phyloP scores from a whole-genome alignment of 805 yeast species.

The Myxozyma monticola region DNA sequence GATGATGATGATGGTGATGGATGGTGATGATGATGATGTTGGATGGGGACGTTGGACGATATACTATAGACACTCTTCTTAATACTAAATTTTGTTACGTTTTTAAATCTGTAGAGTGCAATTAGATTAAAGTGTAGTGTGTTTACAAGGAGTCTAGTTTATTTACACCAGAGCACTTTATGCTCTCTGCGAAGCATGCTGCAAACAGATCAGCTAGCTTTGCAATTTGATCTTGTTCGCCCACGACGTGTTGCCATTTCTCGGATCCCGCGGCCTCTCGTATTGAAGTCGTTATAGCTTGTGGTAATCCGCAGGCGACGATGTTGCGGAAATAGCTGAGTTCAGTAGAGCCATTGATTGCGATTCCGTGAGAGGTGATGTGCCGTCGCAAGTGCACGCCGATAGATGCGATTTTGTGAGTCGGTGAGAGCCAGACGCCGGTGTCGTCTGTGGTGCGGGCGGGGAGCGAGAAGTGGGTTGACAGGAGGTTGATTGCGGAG shows the following conservation, averaged over 20 bases:
- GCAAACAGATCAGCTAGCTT: background rate
- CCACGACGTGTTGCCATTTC: background rate
- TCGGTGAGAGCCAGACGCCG: conserved; percentile 76
- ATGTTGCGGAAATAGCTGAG: conserved; percentile 66
- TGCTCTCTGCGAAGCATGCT: background rate
- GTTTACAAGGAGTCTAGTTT: no score
- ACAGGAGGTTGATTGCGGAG: conserved; percentile 28
- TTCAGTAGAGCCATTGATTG: conserved; percentile 76
- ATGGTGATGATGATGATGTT: no score
- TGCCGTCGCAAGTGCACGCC: conserved; percentile 85
- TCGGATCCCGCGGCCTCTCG: conserved; percentile 25
- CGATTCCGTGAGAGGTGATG: conserved; percentile 86
- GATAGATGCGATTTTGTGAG: conserved; percentile 73
- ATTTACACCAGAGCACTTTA: no score
- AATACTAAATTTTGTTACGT: no score
- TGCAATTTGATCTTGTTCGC: background rate
- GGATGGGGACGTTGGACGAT: no score
- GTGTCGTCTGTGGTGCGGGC: conserved; percentile 62
- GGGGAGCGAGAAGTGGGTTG: conserved; percentile 39
- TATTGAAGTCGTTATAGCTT: conserved; percentile 58
- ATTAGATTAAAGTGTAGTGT: no score
- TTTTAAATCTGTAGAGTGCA: no score
- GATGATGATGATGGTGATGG: no score
- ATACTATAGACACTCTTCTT: no score
- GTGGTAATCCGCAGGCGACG: conserved; percentile 83